Evolutionary conservation across 208 protist genomes (phyloP), one percentile per base, ranked within the genome.

Genomic region (Pavlovales sp.): DNA sequence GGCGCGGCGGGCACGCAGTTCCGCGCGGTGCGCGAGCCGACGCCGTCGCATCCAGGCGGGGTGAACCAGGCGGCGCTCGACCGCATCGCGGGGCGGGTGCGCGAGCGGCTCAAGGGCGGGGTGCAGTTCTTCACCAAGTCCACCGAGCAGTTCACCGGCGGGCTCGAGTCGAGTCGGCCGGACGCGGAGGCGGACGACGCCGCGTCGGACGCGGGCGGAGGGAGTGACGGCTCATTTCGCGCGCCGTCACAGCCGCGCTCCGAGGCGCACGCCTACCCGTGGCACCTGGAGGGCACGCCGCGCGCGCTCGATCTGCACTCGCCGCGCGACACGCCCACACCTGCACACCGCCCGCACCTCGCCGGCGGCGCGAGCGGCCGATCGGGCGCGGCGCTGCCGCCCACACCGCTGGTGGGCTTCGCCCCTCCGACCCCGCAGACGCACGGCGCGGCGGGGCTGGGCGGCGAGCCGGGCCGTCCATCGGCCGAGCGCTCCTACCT

Each of bases 11-110:
- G n/a, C n/a, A n/a, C 44, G 11, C 44, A 67, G 8, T 85, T 66
- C 47, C 81, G 81, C 46, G 38, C 38, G 34, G 30, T 34, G 11
- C 46, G 81, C 37, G 81, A 85, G 81, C 36, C 28, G 46, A 85
- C 81, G 42, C 81, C 81, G 1, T 85, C 81, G 81, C 81, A 85
- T n/a, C 28, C 36, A 10, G 81, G 81, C 81, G 81, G 81, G 32
- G 81, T 85, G 22, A 75, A 75, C 37, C n/a, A 42, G 20, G 57
- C 46, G 32, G 26, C 7, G 41, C 7, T 40, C 18, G 47, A 36
- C n/a, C 46, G 34, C 2, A 85, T 85, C n/a, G 1, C 14, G 34
- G 26, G 18, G 26, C 42, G 81, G 8, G 81, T 85, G 46, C 8
- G 34, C 26, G 47, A 85, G 57, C 36, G 81, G 18, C 81, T 85